Evolutionary conservation across 192 early-diverging fungal genomes (phyloP).

Genomic region (Linnemannia exigua): DNA sequence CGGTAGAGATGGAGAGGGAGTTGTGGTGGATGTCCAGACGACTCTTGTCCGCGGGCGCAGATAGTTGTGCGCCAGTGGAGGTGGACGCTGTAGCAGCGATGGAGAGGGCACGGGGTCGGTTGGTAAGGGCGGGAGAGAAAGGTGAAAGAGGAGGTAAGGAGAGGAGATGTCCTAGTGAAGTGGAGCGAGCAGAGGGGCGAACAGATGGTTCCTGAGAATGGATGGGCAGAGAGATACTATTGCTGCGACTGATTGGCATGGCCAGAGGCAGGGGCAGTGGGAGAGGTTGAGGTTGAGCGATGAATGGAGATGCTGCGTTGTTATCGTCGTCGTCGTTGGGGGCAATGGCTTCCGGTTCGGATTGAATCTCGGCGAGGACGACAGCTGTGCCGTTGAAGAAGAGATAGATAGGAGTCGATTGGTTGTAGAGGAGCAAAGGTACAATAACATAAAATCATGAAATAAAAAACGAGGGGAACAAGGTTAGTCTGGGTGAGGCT

Average conservation of each 20-base stretch:
- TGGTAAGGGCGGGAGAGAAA: neutral
- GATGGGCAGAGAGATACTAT: conserved; percentile 29
- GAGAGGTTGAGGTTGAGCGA: neutral
- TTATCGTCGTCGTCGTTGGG: no score
- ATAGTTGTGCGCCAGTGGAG: conserved; percentile 36
- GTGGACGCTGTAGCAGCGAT: conserved; percentile 38
- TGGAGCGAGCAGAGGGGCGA: conserved; percentile 24
- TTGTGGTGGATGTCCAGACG: conserved; percentile 46
- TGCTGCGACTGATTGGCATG: conserved; percentile 20
- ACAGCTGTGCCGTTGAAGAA: neutral
- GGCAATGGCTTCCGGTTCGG: neutral
- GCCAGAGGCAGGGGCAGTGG: neutral
- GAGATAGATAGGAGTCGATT: conserved; percentile 6
- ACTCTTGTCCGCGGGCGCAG: conserved; percentile 33
- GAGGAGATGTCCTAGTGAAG: conserved; percentile 37
- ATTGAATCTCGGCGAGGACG: neutral
- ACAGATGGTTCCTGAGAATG: neutral
- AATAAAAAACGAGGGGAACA: neutral
- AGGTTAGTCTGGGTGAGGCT: neutral
- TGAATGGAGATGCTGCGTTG: neutral
- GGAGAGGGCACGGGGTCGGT: conserved; percentile 27
- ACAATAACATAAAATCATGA: neutral
- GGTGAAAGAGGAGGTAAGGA: neutral
- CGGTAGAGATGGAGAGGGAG: conserved; percentile 12
- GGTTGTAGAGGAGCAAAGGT: neutral